These are phyloP conservation scores for Geoglossum glabrum DNA, from an alignment of 495 filamentous ascomycete genomes.

Conservation along the genomic window DNA sequence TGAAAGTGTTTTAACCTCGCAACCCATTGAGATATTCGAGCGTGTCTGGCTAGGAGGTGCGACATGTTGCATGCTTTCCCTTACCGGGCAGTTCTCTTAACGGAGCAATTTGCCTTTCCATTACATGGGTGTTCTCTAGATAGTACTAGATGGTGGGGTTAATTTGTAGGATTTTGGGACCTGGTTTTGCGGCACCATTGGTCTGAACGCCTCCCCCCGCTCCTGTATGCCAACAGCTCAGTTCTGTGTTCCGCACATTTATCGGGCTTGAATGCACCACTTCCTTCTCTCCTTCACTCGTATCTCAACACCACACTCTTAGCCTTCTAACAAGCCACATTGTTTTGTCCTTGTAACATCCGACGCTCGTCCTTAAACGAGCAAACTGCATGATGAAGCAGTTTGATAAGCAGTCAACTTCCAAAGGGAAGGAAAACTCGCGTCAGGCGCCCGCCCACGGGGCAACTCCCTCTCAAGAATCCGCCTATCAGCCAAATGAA, in stretches of 20 bases:
- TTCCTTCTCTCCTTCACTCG: neutral
- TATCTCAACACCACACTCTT: neutral
- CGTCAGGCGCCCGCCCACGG: neutral
- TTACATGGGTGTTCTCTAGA: neutral
- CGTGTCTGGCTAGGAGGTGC: too few relatives aligned
- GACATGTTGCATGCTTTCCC: neutral
- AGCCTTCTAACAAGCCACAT: neutral
- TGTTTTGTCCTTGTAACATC: neutral
- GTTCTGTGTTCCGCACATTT: neutral
- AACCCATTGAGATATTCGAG: too few relatives aligned
- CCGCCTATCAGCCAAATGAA: neutral
- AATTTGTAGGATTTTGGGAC: neutral
- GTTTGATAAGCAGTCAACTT: neutral
- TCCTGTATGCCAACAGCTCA: neutral
- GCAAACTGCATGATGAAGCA: neutral
- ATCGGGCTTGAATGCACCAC: neutral
- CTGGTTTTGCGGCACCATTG: neutral
- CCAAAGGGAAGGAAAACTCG: neutral
- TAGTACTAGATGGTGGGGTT: neutral
- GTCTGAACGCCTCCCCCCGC: neutral
- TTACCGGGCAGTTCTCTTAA: neutral
- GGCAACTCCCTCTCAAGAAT: neutral
- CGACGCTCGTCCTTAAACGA: neutral
- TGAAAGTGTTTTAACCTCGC: too few relatives aligned
- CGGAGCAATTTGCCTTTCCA: neutral